Percentiles rank a stretch among this genome's conserved stretches.
phyloP scores from a whole-genome alignment of 2,329 filamentous ascomycete genomes.

The Clathrospora elynae region DNA sequence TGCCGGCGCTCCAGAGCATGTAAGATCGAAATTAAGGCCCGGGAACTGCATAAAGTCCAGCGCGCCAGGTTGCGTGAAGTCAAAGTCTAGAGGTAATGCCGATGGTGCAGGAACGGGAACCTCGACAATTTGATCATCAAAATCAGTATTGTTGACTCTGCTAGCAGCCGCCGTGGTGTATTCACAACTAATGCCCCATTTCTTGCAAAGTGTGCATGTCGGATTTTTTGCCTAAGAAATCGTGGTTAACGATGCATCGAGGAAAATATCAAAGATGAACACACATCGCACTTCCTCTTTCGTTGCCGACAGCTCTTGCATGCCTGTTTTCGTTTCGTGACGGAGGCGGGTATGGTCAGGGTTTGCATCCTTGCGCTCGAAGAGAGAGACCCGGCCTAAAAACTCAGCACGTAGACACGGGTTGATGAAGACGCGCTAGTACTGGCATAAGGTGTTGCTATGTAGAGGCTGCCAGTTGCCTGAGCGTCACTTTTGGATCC shows the following conservation, averaged over 20 bases:
- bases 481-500: too few species aligned
- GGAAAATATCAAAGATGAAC: slow-evolving; percentile 6
- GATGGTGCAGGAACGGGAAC: background rate
- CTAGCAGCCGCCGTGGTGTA: slow-evolving; percentile 16
- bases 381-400: too few species aligned
- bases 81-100: background rate
- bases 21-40: slow-evolving; percentile 17
- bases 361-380: slow-evolving; percentile 20
- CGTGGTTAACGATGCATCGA: slow-evolving; percentile 15
- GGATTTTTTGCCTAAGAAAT: slow-evolving; percentile 29
- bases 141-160: background rate
- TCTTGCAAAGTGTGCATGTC: slow-evolving; percentile 30
- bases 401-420: too few species aligned
- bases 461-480: background rate
- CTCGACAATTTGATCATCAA: background rate
- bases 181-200: slow-evolving; percentile 32
- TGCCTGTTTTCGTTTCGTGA: slow-evolving; percentile 42
- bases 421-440: too few species aligned
- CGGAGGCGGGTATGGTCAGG: slow-evolving; percentile 31
- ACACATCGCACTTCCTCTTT: slow-evolving; percentile 44
- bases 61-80: background rate
- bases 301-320: slow-evolving; percentile 41
- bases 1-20: background rate
- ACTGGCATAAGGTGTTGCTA: too few species aligned
- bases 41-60: slow-evolving; percentile 15